phyloP scores from a whole-genome alignment of 2,329 filamentous ascomycete species.

The Epicoccum sorghinum region DNA sequence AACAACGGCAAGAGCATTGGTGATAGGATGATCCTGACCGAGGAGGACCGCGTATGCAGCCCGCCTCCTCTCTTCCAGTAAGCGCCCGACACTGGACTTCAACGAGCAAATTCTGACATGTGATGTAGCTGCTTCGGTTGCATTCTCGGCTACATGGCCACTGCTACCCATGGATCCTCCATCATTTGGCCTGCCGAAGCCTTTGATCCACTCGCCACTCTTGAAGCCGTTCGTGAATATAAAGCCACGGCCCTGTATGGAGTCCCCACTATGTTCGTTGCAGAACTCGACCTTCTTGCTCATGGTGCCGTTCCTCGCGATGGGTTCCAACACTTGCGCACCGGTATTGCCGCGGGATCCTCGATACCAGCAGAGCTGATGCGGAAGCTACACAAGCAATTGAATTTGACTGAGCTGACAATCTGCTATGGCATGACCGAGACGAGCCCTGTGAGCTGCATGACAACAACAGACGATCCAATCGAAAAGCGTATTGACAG shows the following conservation, averaged over 20 bases:
- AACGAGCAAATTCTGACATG: conserved; percentile 2
- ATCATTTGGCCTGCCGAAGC: conserved; percentile 87
- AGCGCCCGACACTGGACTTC: neutral
- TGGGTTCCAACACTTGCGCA: conserved; percentile 72
- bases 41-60: conserved; percentile 71
- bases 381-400: conserved; percentile 71
- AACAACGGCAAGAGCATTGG: conserved; percentile 92
- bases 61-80: conserved; percentile 63
- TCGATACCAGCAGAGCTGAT: conserved; percentile 85
- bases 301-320: conserved; percentile 49
- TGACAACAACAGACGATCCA: conserved; percentile 81
- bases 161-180: conserved; percentile 78
- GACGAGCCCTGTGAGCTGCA: conserved; percentile 74
- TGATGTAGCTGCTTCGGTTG: conserved; percentile 75
- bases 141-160: conserved; percentile 95
- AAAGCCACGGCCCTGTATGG: conserved; percentile 77
- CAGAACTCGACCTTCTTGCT: conserved; percentile 79
- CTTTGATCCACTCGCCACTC: conserved; percentile 78
- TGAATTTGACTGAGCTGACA: conserved; percentile 82
- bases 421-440: conserved; percentile 99
- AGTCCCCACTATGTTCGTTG: conserved; percentile 93
- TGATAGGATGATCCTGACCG: conserved; percentile 78
- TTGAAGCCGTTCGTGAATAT: conserved; percentile 69
- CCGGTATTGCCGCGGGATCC: conserved; percentile 89
- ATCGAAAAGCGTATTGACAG: conserved; percentile 73